Evolutionary conservation across 345 rosid genomes (phyloP), one percentile per base, ranked within the genome.

Genomic region (Mangifera indica): DNA sequence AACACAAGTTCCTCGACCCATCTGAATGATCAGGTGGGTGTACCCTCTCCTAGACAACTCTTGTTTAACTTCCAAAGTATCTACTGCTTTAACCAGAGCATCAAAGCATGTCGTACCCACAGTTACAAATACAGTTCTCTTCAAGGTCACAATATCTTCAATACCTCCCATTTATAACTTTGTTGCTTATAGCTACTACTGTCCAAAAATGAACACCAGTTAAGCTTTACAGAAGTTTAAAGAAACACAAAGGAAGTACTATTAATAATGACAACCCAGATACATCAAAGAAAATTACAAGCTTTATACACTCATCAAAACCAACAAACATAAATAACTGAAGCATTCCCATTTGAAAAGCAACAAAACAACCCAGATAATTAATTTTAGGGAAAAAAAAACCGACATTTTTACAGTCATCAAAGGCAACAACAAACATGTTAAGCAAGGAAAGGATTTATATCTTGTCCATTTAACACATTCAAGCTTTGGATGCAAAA

Each of bases 41-140:
- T 81, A 95, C 17, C 96, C 99, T 81, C 82, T 88, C 44, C 78
- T 84, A 1, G 60, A 67, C 71, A 93, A 73, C 75, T 82, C 93
- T 12, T 77, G 83, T 79, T 86, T 88, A 34, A 92, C 84, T 60
- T 85, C 79, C 69, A 66, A 73, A 62, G 80, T 81, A 70, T 87
- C 92, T 74, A 81, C 86, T 4, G 83, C 87, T 77, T 78, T 83
- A 22, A 88, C 93, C 29, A 95, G 91, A 10, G 85, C 87, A 81
- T 92, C 97, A 29, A 94, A 95, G 73, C 91, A 80, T 18, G 99
- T 95, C 10, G 96, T 95, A 67, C 98, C 97, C 21, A 91, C 98
- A 0, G 98, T 96, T 69, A 91, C 92, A 71, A 96, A 93, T 21
- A 89, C 98, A 40, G 67, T 34, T 72, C 75, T 89, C 77, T 85